Evolutionary conservation across 352 stramenopile species (phyloP), one percentile per base, ranked within the genome.

Genomic region (Pythium aquatile): DNA sequence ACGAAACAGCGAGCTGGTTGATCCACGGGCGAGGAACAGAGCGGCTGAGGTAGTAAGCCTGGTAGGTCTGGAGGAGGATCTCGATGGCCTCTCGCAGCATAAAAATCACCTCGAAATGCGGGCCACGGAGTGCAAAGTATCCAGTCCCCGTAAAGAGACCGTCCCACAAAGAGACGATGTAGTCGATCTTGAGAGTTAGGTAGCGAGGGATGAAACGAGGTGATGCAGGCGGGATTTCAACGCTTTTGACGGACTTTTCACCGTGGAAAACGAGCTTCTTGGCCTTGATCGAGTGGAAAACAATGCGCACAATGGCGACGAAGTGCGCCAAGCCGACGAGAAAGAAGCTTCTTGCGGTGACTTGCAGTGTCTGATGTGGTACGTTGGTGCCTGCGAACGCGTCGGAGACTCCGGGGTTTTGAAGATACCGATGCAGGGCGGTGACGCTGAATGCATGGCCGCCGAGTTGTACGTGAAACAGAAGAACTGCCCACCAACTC

Each of bases 31-130:
- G 40, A 13, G 55, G n/a, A 3, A 61, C 39, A 2, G 24, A 52
- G 0, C 35, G 26, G 17, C 55, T 61, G 11, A 61, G 10, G 13
- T 4, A 9, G 26, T 30, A 61, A 5, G 16, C 11, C 11, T 61
- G 55, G 29, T 61, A 61, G 2, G 55, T 44, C 16, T 61, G 55
- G 26, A 28, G 20, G 24, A 61, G 13, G 24, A 52, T n/a, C 26
- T 61, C 42, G 7, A 32, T 13, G 16, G 42, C 9, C 13, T 63
- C 56, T 0, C 42, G 56, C 2, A 58, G 16, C 35, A 47, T 35
- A 44, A 66, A 70, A 4, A 66, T 10, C 3, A n/a, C 48, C 2
- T 68, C 62, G 51, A 68, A 68, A 13, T 63, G 30, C 24, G 47
- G 37, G 0, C 30, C 20, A 30, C 47, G 58, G n/a, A 65, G 48